Evolutionary conservation across 306 rosid species (phyloP), one percentile per base, ranked within the genome.

Genomic region (Carpinus viminea): DNA sequence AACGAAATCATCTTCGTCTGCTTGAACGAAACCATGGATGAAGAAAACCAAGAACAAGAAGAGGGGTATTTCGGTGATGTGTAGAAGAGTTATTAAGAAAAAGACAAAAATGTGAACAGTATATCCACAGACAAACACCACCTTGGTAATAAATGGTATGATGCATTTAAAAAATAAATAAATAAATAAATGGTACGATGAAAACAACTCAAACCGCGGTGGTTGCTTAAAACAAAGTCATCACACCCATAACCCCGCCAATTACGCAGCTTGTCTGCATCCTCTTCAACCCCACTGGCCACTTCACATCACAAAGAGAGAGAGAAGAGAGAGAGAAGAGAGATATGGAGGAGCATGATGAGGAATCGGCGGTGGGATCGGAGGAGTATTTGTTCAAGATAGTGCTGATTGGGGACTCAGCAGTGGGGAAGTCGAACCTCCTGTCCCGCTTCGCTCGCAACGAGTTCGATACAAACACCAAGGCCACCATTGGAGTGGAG

Each of bases 401-500:
- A 24, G 98, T 94, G 20, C 87, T 94, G 0, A 90, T 94, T 0
- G 98, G 98, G 0, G 97, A 94, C 83, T 94, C 98, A 2, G 98
- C 98, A 2, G 98, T 94, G 5, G 98, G 98, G 17, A 94, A 94
- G 76, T 94, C 98, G 4, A 94, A 94, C 81, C 82, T 93, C 3
- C 87, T 94, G 0, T 92, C 96, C 0, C 87, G 97, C 18, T 94
- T 94, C 68, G 97, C 97, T 0, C 62, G 94, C 26, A 90, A 94
- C 86, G 97, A 94, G 93, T 94, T 94, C 57, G 94, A 94, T 47
- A 68, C 55, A 2, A 87, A 92, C 82, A 82, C 96, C 2, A 94
- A 94, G 86, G 98, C 98, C 2, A 94, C 98, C 0, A 94, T 94
- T 20, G 97, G 97, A 0, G 98, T 94, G 0, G 98, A 93, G 82